phyloP scores from a whole-genome alignment of 129 eudicot genomes.

The Flaveria sonorensis region DNA sequence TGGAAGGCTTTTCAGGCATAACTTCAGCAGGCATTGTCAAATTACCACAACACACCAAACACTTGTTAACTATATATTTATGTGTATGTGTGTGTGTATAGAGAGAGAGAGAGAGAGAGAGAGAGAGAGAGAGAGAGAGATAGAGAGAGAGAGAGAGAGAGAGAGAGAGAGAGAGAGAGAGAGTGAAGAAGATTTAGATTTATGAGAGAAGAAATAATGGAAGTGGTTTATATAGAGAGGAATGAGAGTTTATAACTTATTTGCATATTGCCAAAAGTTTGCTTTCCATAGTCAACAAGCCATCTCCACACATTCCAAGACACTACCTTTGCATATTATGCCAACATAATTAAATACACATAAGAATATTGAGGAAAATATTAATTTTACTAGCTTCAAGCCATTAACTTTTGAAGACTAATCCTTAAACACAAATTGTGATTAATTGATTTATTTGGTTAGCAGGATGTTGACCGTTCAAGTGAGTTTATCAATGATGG shows the following conservation, averaged over 20 bases:
- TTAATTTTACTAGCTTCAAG: too few species aligned
- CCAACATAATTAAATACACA: too few species aligned
- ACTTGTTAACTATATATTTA: background rate
- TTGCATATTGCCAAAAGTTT: constrained; percentile 26
- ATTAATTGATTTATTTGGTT: too few species aligned
- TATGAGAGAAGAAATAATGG: constrained; percentile 16
- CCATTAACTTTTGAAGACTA: too few species aligned
- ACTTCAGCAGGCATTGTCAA: constrained; percentile 52
- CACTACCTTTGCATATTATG: background rate
- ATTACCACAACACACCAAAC: background rate
- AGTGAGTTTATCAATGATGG: too few species aligned
- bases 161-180: constrained; percentile 8
- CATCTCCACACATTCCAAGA: constrained; percentile 17
- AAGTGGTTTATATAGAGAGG: constrained; percentile 7
- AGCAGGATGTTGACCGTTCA: too few species aligned
- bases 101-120: too few species aligned
- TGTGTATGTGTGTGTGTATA: background rate
- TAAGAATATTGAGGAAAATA: too few species aligned
- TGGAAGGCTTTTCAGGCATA: constrained; percentile 48
- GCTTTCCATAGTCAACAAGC: constrained; percentile 30
- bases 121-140: constrained; percentile 13
- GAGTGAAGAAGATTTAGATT: background rate
- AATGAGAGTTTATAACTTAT: background rate
- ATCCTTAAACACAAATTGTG: too few species aligned
- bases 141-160: too few species aligned